phyloP scores from a whole-genome alignment of 345 rosid genomes.

The Kernera saxatilis region DNA sequence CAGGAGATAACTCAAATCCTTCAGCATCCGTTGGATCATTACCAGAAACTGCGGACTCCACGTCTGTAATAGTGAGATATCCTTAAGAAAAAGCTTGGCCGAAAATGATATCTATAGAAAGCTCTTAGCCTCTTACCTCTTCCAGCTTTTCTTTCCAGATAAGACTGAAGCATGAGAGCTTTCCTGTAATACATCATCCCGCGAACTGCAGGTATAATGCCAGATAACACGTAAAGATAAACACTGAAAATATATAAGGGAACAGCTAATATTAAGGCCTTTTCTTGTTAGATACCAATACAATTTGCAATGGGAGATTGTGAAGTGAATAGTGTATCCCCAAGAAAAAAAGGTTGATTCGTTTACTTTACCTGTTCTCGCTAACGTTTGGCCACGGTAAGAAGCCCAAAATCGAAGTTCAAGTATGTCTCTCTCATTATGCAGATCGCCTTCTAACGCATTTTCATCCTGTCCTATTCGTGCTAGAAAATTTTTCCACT shows the following conservation, averaged over 20 bases:
- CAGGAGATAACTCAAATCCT: slow-evolving; percentile 93
- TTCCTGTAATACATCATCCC: slow-evolving; percentile 99
- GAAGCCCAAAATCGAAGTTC: slow-evolving; percentile 99
- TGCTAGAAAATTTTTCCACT: slow-evolving; percentile 95
- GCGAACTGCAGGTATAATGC: slow-evolving; percentile 57
- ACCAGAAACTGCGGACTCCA: slow-evolving; percentile 52
- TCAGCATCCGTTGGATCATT: slow-evolving; percentile 50
- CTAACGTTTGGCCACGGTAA: slow-evolving; percentile 93
- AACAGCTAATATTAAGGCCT: neutral
- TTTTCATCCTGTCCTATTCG: slow-evolving; percentile 98
- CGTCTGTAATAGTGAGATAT: slow-evolving; percentile 44
- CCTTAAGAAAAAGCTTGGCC: neutral
- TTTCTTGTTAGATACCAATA: slow-evolving; percentile 1
- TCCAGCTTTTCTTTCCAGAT: slow-evolving; percentile 60
- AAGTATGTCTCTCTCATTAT: slow-evolving; percentile 64
- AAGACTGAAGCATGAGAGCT: slow-evolving; percentile 90
- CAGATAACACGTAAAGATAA: slow-evolving; percentile 8
- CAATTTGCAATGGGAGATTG: neutral
- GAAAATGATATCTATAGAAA: slow-evolving; percentile 8
- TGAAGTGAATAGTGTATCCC: neutral
- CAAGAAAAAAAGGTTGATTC: neutral
- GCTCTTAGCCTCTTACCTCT: slow-evolving; percentile 52
- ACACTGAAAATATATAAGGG: neutral
- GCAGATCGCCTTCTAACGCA: slow-evolving; percentile 70
- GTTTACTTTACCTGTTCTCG: slow-evolving; percentile 70